Evolutionary conservation across 495 filamentous ascomycete species (phyloP), one percentile per base, ranked within the genome.

Genomic region (Monascus purpureus): DNA sequence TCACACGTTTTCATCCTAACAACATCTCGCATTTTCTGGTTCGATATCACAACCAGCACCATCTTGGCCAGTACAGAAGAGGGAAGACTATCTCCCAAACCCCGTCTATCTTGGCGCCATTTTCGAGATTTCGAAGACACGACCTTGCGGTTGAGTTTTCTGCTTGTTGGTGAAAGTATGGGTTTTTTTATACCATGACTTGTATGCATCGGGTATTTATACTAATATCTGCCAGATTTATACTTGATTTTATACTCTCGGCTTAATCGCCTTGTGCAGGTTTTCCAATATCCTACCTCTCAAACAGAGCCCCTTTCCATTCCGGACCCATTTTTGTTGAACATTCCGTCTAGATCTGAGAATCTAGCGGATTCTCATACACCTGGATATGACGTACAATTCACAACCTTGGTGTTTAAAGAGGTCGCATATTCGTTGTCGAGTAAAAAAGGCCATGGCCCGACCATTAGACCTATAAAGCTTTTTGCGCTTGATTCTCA

Each of bases 1-100:
- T 62, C 61, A 6, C 63, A 74, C 15, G 47, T 72, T 8, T 77
- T 69, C 40, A 46, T 80, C 17, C 49, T 74, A 26, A 80, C 73
- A 6, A 70, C 60, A 4, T 46, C 43, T 14, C 50, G 57, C 14
- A 41, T 70, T 5, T 47, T 63, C 8, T 65, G 56, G 49, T 45
- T 65, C 27, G 54, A 60, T 35, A 16, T 61, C 13, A 31, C 16
- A 14, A 15, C 28, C 13, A 11, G 19, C 19, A 24, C 18, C 8
- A 16, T 4, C 19, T 27, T 13, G 4, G 26, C 29, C 6, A 33
- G 36, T 26, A 29, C 34, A 3, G 17, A 36, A 4, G 36, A 50
- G 7, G 18, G 33, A 7, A 36, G 23, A 15, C 31, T 24, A 11
- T 33, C 43, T 14, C 24, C 56, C 14, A 36, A 35, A 14, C 50